Conservation (phyloP, 441 rosid species). For the Adansonia madagascariensis region DNA sequence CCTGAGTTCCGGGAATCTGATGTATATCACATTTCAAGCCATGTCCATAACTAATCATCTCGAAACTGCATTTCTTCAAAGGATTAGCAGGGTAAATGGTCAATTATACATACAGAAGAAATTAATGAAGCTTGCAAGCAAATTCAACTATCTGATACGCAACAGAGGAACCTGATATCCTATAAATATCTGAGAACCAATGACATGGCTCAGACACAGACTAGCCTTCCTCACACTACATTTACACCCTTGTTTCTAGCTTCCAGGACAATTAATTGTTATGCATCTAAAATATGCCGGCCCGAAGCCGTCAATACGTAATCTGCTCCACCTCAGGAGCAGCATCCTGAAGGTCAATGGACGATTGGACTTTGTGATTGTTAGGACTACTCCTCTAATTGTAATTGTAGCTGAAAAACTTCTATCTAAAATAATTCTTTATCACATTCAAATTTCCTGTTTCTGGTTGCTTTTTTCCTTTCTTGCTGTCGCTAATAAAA, state of each 20-base stretch:
- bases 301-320: not conserved
- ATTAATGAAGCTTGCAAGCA: conserved; percentile 21
- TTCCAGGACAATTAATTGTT: not conserved
- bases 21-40: not conserved
- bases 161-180: not conserved
- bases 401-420: conserved; percentile 34
- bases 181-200: not conserved
- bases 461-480: too few relatives aligned
- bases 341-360: conserved; percentile 41
- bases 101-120: not conserved
- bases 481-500: too few relatives aligned
- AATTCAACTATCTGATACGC: not conserved
- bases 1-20: not conserved
- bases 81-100: not conserved
- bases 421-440: too few relatives aligned
- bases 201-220: not conserved
- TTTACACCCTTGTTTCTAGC: too few relatives aligned
- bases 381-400: conserved; percentile 45
- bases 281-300: conserved; percentile 1
- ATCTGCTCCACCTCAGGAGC: not conserved
- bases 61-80: not conserved
- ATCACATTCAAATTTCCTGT: too few relatives aligned
- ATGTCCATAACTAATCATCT: not conserved
- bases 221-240: not conserved
- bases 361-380: conserved; percentile 57